Conservation (phyloP, 805 yeast genomes). For the Teunomyces panamensis region DNA sequence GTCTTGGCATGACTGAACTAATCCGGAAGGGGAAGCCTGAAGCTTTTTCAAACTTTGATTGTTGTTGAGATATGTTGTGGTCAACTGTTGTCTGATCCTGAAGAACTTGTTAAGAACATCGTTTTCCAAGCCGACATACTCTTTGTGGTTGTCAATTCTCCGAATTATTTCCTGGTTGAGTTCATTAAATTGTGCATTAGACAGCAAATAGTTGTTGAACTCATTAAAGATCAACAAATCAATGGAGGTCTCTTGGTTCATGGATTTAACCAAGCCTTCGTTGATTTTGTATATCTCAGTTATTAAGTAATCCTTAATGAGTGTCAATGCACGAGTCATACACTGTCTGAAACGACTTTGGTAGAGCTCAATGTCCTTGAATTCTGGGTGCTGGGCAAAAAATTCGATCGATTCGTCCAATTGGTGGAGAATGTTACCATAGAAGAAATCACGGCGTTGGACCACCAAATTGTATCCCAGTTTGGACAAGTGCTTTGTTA, state of each 20-base stretch:
- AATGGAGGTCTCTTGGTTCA: constrained; percentile 36
- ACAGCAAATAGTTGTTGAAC: constrained; percentile 37
- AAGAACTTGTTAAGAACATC: constrained; percentile 69
- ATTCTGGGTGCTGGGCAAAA: constrained; percentile 45
- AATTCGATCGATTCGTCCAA: constrained; percentile 69
- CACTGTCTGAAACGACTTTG: constrained; percentile 77
- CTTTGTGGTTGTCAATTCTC: constrained; percentile 40
- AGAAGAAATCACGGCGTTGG: constrained; percentile 43
- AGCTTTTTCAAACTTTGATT: constrained; percentile 15
- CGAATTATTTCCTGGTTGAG: constrained; percentile 34
- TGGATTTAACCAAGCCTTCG: constrained; percentile 10
- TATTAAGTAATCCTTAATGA: constrained; percentile 65
- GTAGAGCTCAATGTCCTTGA: constrained; percentile 69
- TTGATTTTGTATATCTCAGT: constrained; percentile 38
- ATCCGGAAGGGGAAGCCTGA: constrained; percentile 12
- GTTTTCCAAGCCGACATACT: constrained; percentile 62
- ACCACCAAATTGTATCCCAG: constrained; percentile 66
- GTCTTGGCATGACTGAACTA: constrained; percentile 62
- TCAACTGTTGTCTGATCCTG: constrained; percentile 48
- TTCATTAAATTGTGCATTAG: constrained; percentile 26
- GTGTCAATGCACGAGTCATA: constrained; percentile 72
- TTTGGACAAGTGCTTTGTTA: constrained; percentile 64
- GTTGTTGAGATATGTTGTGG: constrained; percentile 37
- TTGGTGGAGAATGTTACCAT: constrained; percentile 42
- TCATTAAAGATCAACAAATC: constrained; percentile 68